Conservation (phyloP, 192 early-diverging fungal genomes). For the Gonapodya sp. region DNA sequence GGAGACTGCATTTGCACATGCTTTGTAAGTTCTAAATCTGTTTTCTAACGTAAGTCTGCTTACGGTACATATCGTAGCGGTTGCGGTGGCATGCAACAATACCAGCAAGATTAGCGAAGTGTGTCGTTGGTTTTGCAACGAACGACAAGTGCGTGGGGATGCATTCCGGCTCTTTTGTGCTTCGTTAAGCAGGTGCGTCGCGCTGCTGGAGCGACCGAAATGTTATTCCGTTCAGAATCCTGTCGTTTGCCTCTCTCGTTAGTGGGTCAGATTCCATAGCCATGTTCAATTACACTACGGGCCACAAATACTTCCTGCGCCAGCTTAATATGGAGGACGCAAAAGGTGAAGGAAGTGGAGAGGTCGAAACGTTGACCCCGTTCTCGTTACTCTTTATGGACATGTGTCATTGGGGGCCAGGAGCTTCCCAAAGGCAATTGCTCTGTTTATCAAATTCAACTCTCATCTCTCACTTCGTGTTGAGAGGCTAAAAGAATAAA, state of each 20-base stretch:
- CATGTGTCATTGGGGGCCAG: constrained; percentile 44
- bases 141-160: constrained; percentile 21
- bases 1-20: constrained; percentile 37
- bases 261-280: constrained; percentile 32
- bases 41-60: not conserved
- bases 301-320: constrained; percentile 46
- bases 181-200: constrained; percentile 17
- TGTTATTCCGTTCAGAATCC: constrained; percentile 23
- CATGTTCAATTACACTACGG: constrained; percentile 33
- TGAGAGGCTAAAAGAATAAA: no score
- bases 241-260: constrained; percentile 6
- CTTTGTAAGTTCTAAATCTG: constrained; percentile 37
- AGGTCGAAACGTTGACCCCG: constrained; percentile 18
- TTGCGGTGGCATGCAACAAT: constrained; percentile 22
- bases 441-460: constrained; percentile 20
- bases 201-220: not conserved
- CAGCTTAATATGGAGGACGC: constrained; percentile 34
- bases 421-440: constrained; percentile 44
- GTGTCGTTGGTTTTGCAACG: constrained; percentile 28
- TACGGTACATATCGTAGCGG: constrained; percentile 21
- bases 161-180: constrained; percentile 22
- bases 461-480: not conserved
- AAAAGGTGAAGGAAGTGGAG: constrained; percentile 15
- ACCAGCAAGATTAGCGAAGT: constrained; percentile 20
- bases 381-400: constrained; percentile 47